Evolutionary conservation across 2,329 filamentous ascomycete genomes (phyloP), one percentile per base, ranked within the genome.

Genomic region (Hymenoscyphus infarciens): DNA sequence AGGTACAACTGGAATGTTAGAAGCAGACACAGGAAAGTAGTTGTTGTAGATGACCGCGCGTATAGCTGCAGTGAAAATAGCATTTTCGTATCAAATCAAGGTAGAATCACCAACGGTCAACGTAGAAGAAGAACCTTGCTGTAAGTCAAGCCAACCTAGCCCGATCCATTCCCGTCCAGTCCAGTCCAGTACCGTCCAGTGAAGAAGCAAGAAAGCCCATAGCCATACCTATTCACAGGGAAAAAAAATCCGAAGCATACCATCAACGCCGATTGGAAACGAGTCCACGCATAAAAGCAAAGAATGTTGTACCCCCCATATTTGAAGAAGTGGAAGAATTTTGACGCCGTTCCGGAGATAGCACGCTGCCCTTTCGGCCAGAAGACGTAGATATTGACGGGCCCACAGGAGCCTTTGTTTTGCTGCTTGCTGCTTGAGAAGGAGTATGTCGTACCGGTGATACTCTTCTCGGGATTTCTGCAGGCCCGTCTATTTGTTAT

Each of bases 401-500:
- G 65, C 68, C 65, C 61, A 61, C 63, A 66, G 62, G 59, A 62
- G 61, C 64, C 61, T 64, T 63, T 39, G 57, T 63, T 49, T 63
- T 65, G 57, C 39, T 61, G 56, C 61, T 65, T 58, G 61, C 33
- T 33, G 31, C 25, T 66, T 57, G 57, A 55, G 60, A 65, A 60
- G 61, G 62, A 63, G 64, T 61, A 62, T 63, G 61, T 67, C 67
- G 65, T 64, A 66, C 60, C 54, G 60, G 58, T 54, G 39, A 59
- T 64, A 61, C 60, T 59, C 35, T 57, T 56, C 49, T 27, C 58
- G 65, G 59, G 66, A 61, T 61, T 68, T 83, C 83, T 76, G 78
- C 81, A 84, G 84, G 80, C 85, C 85, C 86, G 86, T 88, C 86
- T 83, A 82, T 85, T 85, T 86, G 86, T 94, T 92, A 99, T 88